Evolutionary conservation across 306 rosid species (phyloP), one percentile per base, ranked within the genome.

Genomic region (Medicago lupulina): DNA sequence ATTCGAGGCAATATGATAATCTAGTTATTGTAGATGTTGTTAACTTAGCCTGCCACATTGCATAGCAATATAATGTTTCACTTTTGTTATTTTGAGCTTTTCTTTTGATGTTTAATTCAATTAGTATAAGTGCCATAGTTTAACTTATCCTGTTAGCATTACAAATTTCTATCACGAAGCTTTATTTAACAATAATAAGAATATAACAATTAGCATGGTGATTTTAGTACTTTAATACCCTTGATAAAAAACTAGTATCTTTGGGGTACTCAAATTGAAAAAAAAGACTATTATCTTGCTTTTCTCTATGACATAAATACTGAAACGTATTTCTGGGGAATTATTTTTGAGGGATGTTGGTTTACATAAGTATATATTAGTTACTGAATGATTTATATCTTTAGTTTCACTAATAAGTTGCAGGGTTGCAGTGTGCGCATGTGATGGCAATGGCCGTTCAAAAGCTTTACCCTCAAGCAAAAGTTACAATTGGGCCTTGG

Each of bases 401-500:
- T 58, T 65, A 54, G 61, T 70, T 69, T 73, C 71, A 58, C 67
- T 82, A 67, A 82, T 19, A 69, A 58, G 61, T 50, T 81, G 58
- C 41, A 64, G 55, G 14, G 41, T 28, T 74, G 76, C 71, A 92
- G 99, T 92, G 97, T 83, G 99, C 97, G 3, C 99, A 95, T 86
- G 99, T 95, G 76, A 95, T 95, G 99, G 99, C 99, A 62, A 95
- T 95, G 99, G 99, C 98, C 10, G 99, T 95, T 84, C 98, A 95
- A 82, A 92, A 90, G 84, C 91, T 92, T 73, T 92, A 61, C 79
- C 98, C 98, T 17, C 81, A 92, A 77, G 99, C 99, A 4, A 95
- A 95, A 84, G 99, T 92, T 69, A 95, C 99, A 2, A 95, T 92
- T 69, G 99, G 99, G 36, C 99, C 98, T 47, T 90, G 99, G 99